A percentile compares a stretch with the other conserved stretches of the same genome.
phyloP scores from a whole-genome alignment of 441 rosid genomes.

The Bocquillonia castaneifolia region DNA sequence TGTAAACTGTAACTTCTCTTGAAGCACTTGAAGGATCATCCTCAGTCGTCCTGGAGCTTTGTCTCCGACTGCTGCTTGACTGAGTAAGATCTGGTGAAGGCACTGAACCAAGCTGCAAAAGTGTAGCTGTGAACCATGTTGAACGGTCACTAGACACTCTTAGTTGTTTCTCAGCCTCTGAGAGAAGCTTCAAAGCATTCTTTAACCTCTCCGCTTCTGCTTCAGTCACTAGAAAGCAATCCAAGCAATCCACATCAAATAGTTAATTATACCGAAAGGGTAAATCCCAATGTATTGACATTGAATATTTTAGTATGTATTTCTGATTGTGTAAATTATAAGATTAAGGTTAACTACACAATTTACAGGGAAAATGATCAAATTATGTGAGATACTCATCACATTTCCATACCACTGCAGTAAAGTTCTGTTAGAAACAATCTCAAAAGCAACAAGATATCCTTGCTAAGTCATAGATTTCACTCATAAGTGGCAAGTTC shows the following conservation, averaged over 20 bases:
- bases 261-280: background rate
- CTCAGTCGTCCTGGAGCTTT: constrained; percentile 75
- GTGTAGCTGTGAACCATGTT: constrained; percentile 95
- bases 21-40: constrained; percentile 76
- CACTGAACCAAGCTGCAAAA: constrained; percentile 86
- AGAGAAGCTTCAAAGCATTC: constrained; percentile 92
- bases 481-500: background rate
- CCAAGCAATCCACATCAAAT: constrained; percentile 20
- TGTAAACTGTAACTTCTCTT: constrained; percentile 52
- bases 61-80: constrained; percentile 77
- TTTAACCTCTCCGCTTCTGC: constrained; percentile 78
- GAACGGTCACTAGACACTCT: constrained; percentile 87
- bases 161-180: constrained; percentile 92
- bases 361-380: too few species aligned
- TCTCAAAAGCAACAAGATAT: background rate
- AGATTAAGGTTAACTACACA: too few species aligned
- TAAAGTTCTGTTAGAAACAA: background rate
- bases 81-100: constrained; percentile 71
- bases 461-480: background rate
- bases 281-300: background rate
- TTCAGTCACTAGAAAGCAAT: constrained; percentile 59
- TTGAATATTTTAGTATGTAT: background rate
- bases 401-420: background rate
- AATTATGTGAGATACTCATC: background rate
- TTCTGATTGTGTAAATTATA: background rate